Evolutionary conservation across 2,329 filamentous ascomycete species (phyloP).

Genomic region (Coniochaeta ligniaria): DNA sequence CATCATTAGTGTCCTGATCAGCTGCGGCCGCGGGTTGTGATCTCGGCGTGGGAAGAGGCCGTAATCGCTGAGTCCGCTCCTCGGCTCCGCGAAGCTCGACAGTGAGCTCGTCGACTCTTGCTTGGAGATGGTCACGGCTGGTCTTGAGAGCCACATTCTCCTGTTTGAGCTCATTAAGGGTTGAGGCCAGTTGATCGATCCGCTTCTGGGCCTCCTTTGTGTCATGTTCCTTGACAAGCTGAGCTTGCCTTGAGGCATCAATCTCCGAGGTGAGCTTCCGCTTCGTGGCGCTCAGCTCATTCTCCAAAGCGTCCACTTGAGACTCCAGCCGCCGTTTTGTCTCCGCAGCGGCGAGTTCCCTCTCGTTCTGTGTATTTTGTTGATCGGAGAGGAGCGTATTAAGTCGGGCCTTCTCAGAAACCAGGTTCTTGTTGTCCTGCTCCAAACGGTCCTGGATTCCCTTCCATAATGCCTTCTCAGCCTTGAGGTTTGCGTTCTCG

Average conservation of each 20-base stretch:
- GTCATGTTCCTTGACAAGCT: slow-evolving; percentile 84
- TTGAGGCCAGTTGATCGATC: slow-evolving; percentile 84
- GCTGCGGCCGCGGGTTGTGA: slow-evolving; percentile 27
- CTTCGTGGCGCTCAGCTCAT: slow-evolving; percentile 70
- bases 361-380: slow-evolving; percentile 86
- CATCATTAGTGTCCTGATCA: slow-evolving; percentile 30
- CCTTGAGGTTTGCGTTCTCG: slow-evolving; percentile 87
- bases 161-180: slow-evolving; percentile 73
- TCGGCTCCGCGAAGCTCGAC: slow-evolving; percentile 85
- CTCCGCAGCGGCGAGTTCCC: slow-evolving; percentile 78
- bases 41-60: slow-evolving; percentile 67
- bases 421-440: slow-evolving; percentile 78
- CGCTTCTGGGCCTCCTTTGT: slow-evolving; percentile 81
- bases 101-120: slow-evolving; percentile 79
- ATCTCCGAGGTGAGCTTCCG: slow-evolving; percentile 76
- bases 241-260: slow-evolving; percentile 77
- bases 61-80: slow-evolving; percentile 74
- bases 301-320: slow-evolving; percentile 71
- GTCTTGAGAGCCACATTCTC: slow-evolving; percentile 84
- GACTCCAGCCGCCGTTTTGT: slow-evolving; percentile 70
- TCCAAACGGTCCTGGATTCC: slow-evolving; percentile 82
- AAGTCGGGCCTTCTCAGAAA: slow-evolving; percentile 77
- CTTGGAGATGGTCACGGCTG: slow-evolving; percentile 80
- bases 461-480: slow-evolving; percentile 92
- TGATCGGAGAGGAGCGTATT: slow-evolving; percentile 78